Percentiles rank a stretch among this genome's conserved stretches.
Evolutionary conservation across 345 rosid species (phyloP).

Genomic region (Citrus cavaleriei): DNA sequence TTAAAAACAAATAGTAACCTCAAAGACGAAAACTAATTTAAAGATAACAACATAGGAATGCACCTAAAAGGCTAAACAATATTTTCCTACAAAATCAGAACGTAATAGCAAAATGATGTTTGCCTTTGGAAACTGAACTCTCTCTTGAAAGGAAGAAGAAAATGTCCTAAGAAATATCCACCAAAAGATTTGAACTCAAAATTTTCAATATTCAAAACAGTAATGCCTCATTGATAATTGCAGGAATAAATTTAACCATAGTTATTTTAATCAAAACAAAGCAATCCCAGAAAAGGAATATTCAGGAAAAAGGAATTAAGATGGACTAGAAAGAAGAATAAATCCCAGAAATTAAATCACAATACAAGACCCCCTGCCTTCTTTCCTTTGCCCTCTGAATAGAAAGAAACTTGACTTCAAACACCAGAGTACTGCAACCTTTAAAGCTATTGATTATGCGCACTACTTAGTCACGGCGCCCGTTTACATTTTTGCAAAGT

Average conservation of each 20-base stretch:
- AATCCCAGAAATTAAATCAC: neutral
- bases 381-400: neutral
- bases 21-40: neutral
- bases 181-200: neutral
- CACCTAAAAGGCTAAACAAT: slow-evolving; percentile 9
- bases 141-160: neutral
- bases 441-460: neutral
- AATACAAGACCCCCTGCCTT: neutral
- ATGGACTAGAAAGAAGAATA: neutral
- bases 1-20: neutral
- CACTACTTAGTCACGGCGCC: neutral
- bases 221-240: neutral
- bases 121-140: neutral
- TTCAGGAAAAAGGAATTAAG: neutral
- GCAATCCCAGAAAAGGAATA: neutral
- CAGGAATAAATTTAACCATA: neutral
- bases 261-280: neutral
- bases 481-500: neutral
- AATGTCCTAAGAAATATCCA: neutral
- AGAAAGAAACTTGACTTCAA: neutral
- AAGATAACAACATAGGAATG: neutral
- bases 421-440: neutral
- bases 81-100: neutral
- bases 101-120: neutral
- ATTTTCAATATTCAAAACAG: neutral